These are phyloP conservation scores for Colletotrichum neosansevieriae DNA, from an alignment of 2,329 filamentous ascomycete genomes.

Conservation along the genomic window DNA sequence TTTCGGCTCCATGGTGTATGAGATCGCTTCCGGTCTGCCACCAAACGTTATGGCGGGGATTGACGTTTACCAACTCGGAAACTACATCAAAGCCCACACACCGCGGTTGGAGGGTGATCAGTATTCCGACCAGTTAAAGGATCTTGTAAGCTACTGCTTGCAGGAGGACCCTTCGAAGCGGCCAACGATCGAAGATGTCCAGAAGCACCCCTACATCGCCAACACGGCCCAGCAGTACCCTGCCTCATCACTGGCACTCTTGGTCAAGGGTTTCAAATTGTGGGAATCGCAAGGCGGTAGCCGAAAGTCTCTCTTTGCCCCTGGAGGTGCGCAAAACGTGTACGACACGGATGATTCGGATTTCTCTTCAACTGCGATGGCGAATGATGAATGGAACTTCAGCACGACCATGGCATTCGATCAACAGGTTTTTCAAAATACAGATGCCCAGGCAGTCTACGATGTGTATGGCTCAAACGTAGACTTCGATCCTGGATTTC, in stretches of 20 bases:
- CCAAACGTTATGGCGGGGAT: conserved; percentile 73
- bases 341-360: conserved; percentile 51
- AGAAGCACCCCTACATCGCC: conserved; percentile 76
- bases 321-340: conserved; percentile 68
- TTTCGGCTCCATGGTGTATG: conserved; percentile 83
- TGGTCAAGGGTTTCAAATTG: conserved; percentile 78
- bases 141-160: conserved; percentile 80
- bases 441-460: conserved; percentile 69
- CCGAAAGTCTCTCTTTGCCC: conserved; percentile 73
- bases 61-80: conserved; percentile 60
- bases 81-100: conserved; percentile 69
- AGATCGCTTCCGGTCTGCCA: conserved; percentile 83
- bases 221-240: conserved; percentile 74
- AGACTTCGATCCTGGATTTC: conserved; percentile 60
- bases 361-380: conserved; percentile 57
- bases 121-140: conserved; percentile 76
- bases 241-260: conserved; percentile 69
- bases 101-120: conserved; percentile 78
- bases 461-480: conserved; percentile 71
- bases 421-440: conserved; percentile 64
- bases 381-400: conserved; percentile 75
- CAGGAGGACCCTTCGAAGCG: conserved; percentile 76
- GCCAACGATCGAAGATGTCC: conserved; percentile 76
- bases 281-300: conserved; percentile 83
- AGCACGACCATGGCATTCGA: conserved; percentile 75